Conservation (phyloP, 2,329 filamentous ascomycete species). For the Dactylellina leptospora region DNA sequence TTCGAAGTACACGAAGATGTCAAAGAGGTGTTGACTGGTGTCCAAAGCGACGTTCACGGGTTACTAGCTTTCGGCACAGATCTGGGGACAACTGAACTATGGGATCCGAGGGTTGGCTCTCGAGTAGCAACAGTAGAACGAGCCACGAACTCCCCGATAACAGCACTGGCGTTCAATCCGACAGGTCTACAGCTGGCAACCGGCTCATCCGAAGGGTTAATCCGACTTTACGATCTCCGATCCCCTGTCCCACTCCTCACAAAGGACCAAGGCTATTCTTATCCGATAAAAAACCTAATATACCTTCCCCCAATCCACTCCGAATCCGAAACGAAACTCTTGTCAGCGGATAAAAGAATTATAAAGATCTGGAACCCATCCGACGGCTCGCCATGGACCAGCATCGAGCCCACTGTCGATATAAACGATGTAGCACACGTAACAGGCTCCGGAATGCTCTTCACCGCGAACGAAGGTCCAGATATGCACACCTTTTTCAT, state of each 20-base stretch:
- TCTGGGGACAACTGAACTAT: slow-evolving; percentile 94
- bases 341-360: slow-evolving; percentile 92
- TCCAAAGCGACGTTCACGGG: slow-evolving; percentile 91
- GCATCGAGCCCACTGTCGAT: slow-evolving; percentile 92
- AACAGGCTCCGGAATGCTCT: slow-evolving; percentile 89
- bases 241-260: slow-evolving; percentile 83
- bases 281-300: slow-evolving; percentile 83
- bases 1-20: slow-evolving; percentile 88
- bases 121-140: slow-evolving; percentile 69
- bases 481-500: slow-evolving; percentile 96
- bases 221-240: slow-evolving; percentile 90
- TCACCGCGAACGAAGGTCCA: slow-evolving; percentile 95
- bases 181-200: slow-evolving; percentile 86
- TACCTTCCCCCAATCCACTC: slow-evolving; percentile 70
- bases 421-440: slow-evolving; percentile 94
- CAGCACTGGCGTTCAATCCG: slow-evolving; percentile 83
- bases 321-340: slow-evolving; percentile 82
- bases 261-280: slow-evolving; percentile 96
- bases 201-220: slow-evolving; percentile 85
- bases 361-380: slow-evolving; percentile 95
- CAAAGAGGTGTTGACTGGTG: slow-evolving; percentile 85
- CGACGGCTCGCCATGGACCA: slow-evolving; percentile 89
- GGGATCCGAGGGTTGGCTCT: slow-evolving; percentile 86
- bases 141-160: slow-evolving; percentile 60
- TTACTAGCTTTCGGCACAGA: slow-evolving; percentile 93